These are phyloP conservation scores for Komagataella ulmi DNA, from an alignment of 805 yeast genomes.

Conservation along the genomic window DNA sequence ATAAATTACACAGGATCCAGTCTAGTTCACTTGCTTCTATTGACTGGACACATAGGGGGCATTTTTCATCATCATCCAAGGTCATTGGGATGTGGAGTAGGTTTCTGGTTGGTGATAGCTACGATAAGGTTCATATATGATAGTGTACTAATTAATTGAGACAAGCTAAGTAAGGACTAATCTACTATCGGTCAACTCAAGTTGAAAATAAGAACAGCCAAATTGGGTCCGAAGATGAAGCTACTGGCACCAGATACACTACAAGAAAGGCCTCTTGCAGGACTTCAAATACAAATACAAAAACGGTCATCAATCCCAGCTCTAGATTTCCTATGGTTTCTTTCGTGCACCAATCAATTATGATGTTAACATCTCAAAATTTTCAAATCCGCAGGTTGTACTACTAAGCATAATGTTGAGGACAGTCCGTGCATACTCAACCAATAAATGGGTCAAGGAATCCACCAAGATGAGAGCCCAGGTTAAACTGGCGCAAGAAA, in stretches of 20 bases:
- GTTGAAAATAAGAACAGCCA: too few species aligned
- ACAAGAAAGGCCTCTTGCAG: not conserved
- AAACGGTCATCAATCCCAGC: not conserved
- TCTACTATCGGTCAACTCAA: too few species aligned
- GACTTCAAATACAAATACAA: too few species aligned
- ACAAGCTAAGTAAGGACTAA: not conserved
- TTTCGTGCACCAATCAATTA: not conserved
- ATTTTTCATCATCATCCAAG: conserved; percentile 5
- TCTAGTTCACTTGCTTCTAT: conserved; percentile 8
- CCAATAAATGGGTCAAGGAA: not conserved
- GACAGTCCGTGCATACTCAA: not conserved
- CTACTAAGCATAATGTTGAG: not conserved
- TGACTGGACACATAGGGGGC: conserved; percentile 9
- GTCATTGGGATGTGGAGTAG: conserved; percentile 1
- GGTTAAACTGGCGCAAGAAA: not conserved
- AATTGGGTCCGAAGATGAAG: too few species aligned
- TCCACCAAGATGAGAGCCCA: not conserved
- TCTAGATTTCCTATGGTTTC: too few species aligned
- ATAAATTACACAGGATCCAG: conserved; percentile 49
- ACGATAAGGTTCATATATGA: not conserved
- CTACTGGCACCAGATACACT: too few species aligned
- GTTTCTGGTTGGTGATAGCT: not conserved
- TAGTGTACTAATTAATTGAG: not conserved
- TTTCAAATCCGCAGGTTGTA: not conserved
- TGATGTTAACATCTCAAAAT: not conserved